phyloP scores from a whole-genome alignment of 169 alveolate species.

The Plasmodium billcollinsi region DNA sequence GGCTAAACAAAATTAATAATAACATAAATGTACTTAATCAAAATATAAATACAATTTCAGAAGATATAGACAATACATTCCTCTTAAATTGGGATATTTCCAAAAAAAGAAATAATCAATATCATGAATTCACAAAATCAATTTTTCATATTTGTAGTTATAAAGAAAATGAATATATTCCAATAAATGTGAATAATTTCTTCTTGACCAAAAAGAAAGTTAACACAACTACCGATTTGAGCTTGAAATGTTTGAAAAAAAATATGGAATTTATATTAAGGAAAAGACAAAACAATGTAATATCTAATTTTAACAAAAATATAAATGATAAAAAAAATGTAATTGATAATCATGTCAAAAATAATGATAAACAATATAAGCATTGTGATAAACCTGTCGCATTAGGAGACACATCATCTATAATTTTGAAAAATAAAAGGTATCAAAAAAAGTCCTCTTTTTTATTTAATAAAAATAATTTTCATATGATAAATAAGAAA shows the following conservation, averaged over 20 bases:
- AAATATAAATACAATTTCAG: neutral
- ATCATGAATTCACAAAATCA: neutral
- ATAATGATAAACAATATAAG: too few relatives aligned
- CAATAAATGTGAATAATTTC: slow-evolving; percentile 35
- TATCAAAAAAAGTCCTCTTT: neutral
- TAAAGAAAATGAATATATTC: slow-evolving; percentile 40
- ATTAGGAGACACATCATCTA: neutral
- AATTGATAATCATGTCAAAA: too few relatives aligned
- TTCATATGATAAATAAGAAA: neutral
- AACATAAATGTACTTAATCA: neutral
- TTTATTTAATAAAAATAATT: neutral
- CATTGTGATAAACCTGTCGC: too few relatives aligned
- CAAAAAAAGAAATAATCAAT: neutral
- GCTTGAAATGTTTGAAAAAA: slow-evolving; percentile 16
- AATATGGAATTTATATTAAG: slow-evolving; percentile 46
- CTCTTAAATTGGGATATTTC: neutral
- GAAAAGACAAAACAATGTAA: neutral
- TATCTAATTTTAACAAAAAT: neutral
- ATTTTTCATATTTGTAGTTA: slow-evolving; percentile 42
- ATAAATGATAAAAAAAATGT: too few relatives aligned
- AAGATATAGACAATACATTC: neutral
- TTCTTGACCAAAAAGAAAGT: slow-evolving; percentile 8
- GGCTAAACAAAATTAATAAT: neutral
- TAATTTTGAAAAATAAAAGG: neutral
- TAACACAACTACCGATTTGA: slow-evolving; percentile 11